Base-by-base conservation (phyloP, 1,139 yeast species). In the Pichia sp. region DNA sequence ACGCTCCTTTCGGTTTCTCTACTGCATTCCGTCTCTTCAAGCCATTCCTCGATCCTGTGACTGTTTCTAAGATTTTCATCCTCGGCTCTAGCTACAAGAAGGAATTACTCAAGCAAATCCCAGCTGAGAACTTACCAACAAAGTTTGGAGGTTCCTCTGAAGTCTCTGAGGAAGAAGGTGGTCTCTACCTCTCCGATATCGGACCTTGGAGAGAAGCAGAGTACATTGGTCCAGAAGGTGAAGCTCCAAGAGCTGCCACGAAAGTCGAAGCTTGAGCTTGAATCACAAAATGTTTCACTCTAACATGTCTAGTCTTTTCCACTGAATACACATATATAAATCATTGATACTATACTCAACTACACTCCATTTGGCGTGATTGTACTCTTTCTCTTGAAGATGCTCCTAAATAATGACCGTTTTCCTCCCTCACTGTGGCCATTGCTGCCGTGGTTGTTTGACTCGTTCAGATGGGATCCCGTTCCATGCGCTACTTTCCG, bases 161-260 rank as follows among this genome's bases (percentile, higher is more conserved):
- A 47, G 78, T 77, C 30, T 60, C 68, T 31, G 83, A 74, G 34
- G 66, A 71, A 16, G 81, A 74, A 32, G 88, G 93, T 50, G 87
- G 95, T 23, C 74, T 91, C 46, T 85, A 80, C 62, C 68, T 91
- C 54, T 78, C 93, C 35, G 98, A 91, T 58, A 69, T 80, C 48
- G 98, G 98, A 47, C 98, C 98, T 45, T 91, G 98, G 98, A 84
- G 96, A 71, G 93, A 88, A 47, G 67, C 80, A 18, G 53, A 81
- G 62, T 88, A 57, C 62, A 78, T 87, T 53, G 93, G 93, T 19
- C 87, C 88, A 39, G 93, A 82, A 63, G 91, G 91, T 46, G 86
- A 79, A 60, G 87, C 87, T 39, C 91, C 91, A 53, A 36, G 23
- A 29, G 30, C 40, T 12, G 27, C 17, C 10, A n/a, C n/a, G n/a